phyloP scores from a whole-genome alignment of 1,284 basidiomycete species.

The Thelephora terrestris region DNA sequence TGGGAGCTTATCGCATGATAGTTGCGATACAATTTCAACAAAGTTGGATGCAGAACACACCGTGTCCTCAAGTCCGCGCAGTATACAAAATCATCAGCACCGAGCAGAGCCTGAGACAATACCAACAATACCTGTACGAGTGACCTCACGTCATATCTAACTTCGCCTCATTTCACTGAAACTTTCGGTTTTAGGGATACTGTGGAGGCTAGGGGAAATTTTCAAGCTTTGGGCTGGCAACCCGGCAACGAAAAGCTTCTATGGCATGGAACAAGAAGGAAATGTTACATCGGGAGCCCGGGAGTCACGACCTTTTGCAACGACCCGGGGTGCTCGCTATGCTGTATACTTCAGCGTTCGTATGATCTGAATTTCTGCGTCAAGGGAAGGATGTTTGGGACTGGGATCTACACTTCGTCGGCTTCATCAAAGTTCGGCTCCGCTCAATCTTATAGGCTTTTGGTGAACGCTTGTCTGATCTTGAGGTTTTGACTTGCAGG shows the following conservation, averaged over 20 bases:
- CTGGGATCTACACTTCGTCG: conserved; percentile 52
- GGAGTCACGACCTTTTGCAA: conserved; percentile 43
- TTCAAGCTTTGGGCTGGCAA: conserved; percentile 36
- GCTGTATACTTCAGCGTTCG: conserved; percentile 47
- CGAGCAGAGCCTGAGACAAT: background rate
- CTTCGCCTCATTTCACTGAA: too few relatives aligned
- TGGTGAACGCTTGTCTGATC: background rate
- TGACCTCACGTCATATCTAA: background rate
- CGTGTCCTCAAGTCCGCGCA: conserved; percentile 38
- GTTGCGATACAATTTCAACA: conserved; percentile 54
- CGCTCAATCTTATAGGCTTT: conserved; percentile 42
- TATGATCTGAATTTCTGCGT: conserved; percentile 49
- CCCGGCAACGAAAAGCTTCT: conserved; percentile 52
- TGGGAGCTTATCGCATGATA: conserved; percentile 14
- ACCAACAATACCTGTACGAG: conserved; percentile 27
- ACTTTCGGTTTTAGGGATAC: conserved; percentile 23
- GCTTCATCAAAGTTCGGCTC: conserved; percentile 45
- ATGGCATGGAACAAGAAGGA: conserved; percentile 44
- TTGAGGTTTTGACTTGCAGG: conserved; percentile 17
- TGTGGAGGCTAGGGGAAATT: conserved; percentile 49
- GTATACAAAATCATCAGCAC: conserved; percentile 48
- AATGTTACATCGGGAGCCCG: conserved; percentile 51
- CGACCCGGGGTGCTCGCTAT: conserved; percentile 44
- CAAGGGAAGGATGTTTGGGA: conserved; percentile 56
- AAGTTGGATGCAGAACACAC: conserved; percentile 47